Base-by-base conservation (phyloP, 139 green algal species). In the Spirogloea muscicola region DNA sequence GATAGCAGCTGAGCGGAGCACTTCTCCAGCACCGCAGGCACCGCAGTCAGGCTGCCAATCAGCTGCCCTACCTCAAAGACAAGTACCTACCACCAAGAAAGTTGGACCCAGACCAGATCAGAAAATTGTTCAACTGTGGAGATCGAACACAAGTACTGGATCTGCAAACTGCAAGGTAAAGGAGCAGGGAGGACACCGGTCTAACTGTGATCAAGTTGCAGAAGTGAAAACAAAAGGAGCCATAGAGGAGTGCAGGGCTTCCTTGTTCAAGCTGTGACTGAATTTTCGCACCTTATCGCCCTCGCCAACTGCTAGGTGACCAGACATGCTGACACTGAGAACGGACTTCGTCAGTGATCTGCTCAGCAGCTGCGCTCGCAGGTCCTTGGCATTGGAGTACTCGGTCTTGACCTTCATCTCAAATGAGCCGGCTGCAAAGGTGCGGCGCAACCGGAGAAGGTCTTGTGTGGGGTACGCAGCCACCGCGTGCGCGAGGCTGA, bases 251-350 rank as follows among this genome's bases (percentile, higher is more conserved):
- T n/a, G n/a, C n/a, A n/a, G n/a, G n/a, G n/a, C n/a, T n/a, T n/a
- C n/a, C n/a, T n/a, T n/a, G n/a, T n/a, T n/a, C n/a, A n/a, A n/a
- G n/a, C n/a, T n/a, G n/a, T n/a, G n/a, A n/a, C n/a, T n/a, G n/a
- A n/a, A n/a, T n/a, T n/a, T n/a, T n/a, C n/a, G 63, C 21, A 85
- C 52, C 55, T 82, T 82, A 34, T 85, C 79, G 21, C 79, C 79
- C 55, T 85, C 79, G 29, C 29, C 79, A 33, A 80, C 68, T 1
- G 79, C 79, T 21, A 85, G 49, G 40, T 43, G 39, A 10, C 79
- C 79, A 25, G 2, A 10, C 38, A 68, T 68, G 37, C 61, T 77
- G 39, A 76, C 58, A 5, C 55, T 76, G n/a, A 76, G 52, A 4
- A 76, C 36, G 13, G 68, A 76, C 43, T 76, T 76, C 10, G 6